Evolutionary conservation across 148 eudicot species (phyloP).

Genomic region (Limonium bicolor): DNA sequence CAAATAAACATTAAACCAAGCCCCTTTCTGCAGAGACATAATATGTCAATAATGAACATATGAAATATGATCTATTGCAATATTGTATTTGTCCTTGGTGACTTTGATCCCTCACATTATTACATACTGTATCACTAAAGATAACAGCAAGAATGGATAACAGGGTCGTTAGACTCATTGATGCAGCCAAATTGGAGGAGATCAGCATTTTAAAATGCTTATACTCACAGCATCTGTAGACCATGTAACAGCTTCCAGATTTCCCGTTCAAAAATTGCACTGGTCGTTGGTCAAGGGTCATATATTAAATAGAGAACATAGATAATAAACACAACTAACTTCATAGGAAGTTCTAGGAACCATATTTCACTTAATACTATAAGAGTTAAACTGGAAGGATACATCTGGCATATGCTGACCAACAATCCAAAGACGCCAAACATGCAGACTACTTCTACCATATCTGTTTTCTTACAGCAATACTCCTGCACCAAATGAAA

Average conservation of each 20-base stretch:
- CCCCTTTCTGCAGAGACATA: too few relatives aligned
- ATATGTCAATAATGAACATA: too few relatives aligned
- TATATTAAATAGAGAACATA: conserved; percentile 7
- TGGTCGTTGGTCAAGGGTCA: conserved; percentile 26
- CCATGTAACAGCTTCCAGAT: conserved; percentile 48
- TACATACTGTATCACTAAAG: too few relatives aligned
- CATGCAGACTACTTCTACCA: conserved; percentile 66
- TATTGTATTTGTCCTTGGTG: too few relatives aligned
- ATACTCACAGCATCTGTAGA: conserved; percentile 57
- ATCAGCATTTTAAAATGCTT: too few relatives aligned
- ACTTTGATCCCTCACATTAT: too few relatives aligned
- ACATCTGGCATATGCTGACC: conserved; percentile 59
- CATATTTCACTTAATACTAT: neutral
- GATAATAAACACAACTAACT: neutral
- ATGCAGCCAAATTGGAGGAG: too few relatives aligned
- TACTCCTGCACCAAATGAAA: conserved; percentile 40
- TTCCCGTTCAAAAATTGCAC: conserved; percentile 49
- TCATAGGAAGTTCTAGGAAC: neutral
- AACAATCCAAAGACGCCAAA: conserved; percentile 65
- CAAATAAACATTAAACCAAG: too few relatives aligned
- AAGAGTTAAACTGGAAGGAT: conserved; percentile 29
- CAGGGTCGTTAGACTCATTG: too few relatives aligned
- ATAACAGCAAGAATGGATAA: too few relatives aligned
- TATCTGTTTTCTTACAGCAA: conserved; percentile 59
- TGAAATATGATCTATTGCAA: too few relatives aligned